A percentile compares a stretch with the other conserved stretches of the same genome.
Evolutionary conservation across 768 basidiomycete species (phyloP).

Genomic region (Tulasnella calospora): DNA sequence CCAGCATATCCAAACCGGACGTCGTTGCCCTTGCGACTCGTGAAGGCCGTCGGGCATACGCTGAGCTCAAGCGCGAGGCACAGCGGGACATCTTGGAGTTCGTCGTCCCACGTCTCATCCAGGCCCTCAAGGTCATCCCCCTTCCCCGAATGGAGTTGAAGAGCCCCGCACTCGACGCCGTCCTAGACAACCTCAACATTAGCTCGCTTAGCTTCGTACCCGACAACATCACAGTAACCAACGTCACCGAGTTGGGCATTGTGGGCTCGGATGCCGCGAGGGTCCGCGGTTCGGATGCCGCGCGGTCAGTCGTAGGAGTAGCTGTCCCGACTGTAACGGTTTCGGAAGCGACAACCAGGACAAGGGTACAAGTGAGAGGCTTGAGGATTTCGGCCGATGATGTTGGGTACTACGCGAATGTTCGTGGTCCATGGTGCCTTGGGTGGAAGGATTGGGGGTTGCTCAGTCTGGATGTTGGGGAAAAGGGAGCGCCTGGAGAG

Average conservation of each 20-base stretch:
- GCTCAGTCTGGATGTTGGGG: conserved; percentile 22
- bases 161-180: conserved; percentile 17
- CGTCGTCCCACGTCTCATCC: conserved; percentile 16
- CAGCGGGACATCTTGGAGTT: conserved; percentile 13
- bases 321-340: conserved; percentile 14
- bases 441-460: conserved; percentile 25
- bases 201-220: conserved; percentile 22
- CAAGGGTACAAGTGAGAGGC: conserved; percentile 20
- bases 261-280: conserved; percentile 19
- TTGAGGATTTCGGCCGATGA: conserved; percentile 19
- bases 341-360: background rate
- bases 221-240: conserved; percentile 16
- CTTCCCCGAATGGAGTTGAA: conserved; percentile 24
- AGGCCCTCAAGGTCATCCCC: conserved; percentile 15
- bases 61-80: conserved; percentile 14
- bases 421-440: conserved; percentile 10
- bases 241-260: conserved; percentile 13
- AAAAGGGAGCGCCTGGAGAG: background rate
- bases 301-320: background rate
- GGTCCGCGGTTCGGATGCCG: background rate
- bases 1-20: conserved; percentile 9
- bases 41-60: conserved; percentile 7
- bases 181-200: conserved; percentile 18
- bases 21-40: background rate
- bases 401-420: conserved; percentile 18